Percentiles rank a stretch among this genome's conserved stretches.
phyloP scores from a whole-genome alignment of 2,329 filamentous ascomycete species.

The Aspergillus sp. region DNA sequence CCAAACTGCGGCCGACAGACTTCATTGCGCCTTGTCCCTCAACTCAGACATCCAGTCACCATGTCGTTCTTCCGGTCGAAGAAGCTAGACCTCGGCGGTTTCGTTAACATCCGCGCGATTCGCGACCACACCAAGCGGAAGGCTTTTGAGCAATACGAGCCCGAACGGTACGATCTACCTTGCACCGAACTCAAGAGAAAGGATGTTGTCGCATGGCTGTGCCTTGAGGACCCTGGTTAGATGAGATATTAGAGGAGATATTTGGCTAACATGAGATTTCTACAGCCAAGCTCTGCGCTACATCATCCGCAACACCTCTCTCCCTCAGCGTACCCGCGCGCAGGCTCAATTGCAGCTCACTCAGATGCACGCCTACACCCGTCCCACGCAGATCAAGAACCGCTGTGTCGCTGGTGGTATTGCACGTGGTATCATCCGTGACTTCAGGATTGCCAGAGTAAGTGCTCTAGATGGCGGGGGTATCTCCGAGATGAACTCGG shows the following conservation, averaged over 20 bases:
- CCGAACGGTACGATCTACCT: constrained; percentile 67
- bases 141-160: constrained; percentile 81
- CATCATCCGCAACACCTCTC: constrained; percentile 87
- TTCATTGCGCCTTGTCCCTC: not conserved
- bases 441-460: constrained; percentile 90
- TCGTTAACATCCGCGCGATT: constrained; percentile 80
- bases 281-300: constrained; percentile 86
- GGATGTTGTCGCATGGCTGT: not conserved
- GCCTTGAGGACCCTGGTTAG: not conserved
- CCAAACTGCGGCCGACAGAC: not conserved
- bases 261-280: not conserved
- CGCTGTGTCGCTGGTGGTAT: constrained; percentile 91
- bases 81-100: constrained; percentile 85
- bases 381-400: constrained; percentile 90
- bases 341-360: constrained; percentile 90
- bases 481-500: not conserved
- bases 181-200: not conserved
- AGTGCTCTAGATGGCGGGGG: constrained; percentile 37
- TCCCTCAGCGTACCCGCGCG: constrained; percentile 77
- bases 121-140: constrained; percentile 97
- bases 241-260: not conserved
- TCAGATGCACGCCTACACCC: constrained; percentile 95
- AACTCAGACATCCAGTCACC: constrained; percentile 31
- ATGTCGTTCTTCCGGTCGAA: constrained; percentile 89
- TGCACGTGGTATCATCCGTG: constrained; percentile 82